These are phyloP conservation scores for Phytophthora gonapodyides DNA, from an alignment of 352 stramenopile species.

Conservation along the genomic window DNA sequence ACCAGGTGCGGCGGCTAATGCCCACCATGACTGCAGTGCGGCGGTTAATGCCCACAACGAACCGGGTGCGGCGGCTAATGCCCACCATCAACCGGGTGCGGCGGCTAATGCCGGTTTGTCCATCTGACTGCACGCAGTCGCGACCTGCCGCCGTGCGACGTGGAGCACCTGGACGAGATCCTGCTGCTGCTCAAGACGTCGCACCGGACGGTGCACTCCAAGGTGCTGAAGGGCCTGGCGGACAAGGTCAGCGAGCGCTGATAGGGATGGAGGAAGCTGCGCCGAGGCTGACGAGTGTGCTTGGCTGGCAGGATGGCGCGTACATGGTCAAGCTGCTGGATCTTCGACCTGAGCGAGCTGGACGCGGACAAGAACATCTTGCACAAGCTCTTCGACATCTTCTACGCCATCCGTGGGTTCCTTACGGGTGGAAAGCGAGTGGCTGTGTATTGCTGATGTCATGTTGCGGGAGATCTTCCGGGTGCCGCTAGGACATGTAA, in stretches of 20 bases:
- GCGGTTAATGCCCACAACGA: too few relatives aligned
- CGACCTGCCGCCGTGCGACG: constrained; percentile 65
- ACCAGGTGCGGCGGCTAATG: too few relatives aligned
- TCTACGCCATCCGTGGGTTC: constrained; percentile 64
- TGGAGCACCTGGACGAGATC: constrained; percentile 72
- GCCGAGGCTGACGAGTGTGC: constrained; percentile 10
- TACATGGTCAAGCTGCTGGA: constrained; percentile 80
- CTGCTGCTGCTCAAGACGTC: constrained; percentile 63
- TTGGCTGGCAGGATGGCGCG: constrained; percentile 52
- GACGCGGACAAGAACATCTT: constrained; percentile 58
- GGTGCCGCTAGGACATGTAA: too few relatives aligned
- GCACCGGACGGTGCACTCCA: constrained; percentile 57
- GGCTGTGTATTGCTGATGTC: background rate
- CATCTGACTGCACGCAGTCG: too few relatives aligned
- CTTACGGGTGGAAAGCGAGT: background rate
- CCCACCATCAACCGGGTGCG: too few relatives aligned
- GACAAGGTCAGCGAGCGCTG: constrained; percentile 43
- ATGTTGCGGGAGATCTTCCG: constrained; percentile 70
- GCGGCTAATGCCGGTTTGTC: too few relatives aligned
- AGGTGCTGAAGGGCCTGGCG: constrained; percentile 52
- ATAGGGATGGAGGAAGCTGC: too few relatives aligned
- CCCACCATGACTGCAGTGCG: too few relatives aligned
- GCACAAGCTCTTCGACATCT: constrained; percentile 76
- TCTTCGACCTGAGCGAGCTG: constrained; percentile 68
- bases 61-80: too few relatives aligned